phyloP scores from a whole-genome alignment of 371 early-diverging fungal genomes.

The Chytridiales sp. region DNA sequence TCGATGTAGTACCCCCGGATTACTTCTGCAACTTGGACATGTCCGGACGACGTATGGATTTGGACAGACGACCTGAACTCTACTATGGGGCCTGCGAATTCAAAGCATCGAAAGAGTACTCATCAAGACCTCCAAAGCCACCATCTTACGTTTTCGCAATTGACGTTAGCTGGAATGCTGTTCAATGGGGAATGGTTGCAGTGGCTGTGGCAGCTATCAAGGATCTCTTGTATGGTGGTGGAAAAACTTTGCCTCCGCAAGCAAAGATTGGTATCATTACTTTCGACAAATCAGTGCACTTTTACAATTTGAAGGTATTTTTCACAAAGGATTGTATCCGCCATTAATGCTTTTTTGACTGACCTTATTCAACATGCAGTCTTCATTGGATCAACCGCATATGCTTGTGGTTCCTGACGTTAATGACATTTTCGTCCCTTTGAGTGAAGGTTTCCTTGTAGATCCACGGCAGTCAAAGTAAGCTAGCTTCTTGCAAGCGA shows the following conservation, averaged over 20 bases:
- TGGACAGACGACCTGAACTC: conserved; percentile 88
- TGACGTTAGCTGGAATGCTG: conserved; percentile 85
- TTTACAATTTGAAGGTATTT: conserved; percentile 84
- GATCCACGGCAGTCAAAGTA: conserved; percentile 72
- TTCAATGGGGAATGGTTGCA: conserved; percentile 79
- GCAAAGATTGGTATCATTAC: conserved; percentile 84
- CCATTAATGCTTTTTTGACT: neutral
- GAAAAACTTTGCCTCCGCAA: conserved; percentile 47
- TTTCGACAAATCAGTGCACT: conserved; percentile 89
- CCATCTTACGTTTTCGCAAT: conserved; percentile 84
- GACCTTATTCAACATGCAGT: conserved; percentile 35
- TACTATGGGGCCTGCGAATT: conserved; percentile 86
- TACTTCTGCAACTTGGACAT: conserved; percentile 94
- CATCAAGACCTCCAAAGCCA: conserved; percentile 63
- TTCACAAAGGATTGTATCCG: neutral
- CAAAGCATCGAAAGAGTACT: conserved; percentile 71
- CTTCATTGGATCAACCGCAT: conserved; percentile 77
- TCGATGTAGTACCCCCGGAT: conserved; percentile 72
- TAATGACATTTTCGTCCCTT: conserved; percentile 88
- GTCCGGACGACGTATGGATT: conserved; percentile 83
- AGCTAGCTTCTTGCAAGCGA: conserved; percentile 8
- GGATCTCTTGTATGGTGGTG: conserved; percentile 64
- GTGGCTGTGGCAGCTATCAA: conserved; percentile 65
- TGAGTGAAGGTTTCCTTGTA: conserved; percentile 83
- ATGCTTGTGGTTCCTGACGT: conserved; percentile 96